Evolutionary conservation across 2,329 filamentous ascomycete genomes (phyloP).

Genomic region (Teratosphaeria epicoccoides): DNA sequence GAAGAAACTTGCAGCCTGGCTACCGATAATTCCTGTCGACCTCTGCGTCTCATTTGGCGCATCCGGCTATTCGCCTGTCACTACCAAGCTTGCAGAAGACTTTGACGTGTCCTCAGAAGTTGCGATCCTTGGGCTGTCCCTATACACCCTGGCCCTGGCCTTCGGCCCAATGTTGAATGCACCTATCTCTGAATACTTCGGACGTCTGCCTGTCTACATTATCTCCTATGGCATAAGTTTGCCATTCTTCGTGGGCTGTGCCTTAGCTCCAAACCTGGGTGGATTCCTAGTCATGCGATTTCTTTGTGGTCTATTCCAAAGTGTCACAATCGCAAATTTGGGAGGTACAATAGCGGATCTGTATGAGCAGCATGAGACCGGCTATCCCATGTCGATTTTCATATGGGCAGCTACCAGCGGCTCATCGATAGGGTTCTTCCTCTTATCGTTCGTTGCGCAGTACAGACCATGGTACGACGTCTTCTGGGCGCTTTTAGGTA

Average conservation of each 20-base stretch:
- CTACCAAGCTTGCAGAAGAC: constrained; percentile 31
- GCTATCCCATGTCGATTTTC: constrained; percentile 34
- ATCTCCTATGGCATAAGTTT: constrained; percentile 32
- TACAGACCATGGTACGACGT: constrained; percentile 8
- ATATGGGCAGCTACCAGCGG: constrained; percentile 32
- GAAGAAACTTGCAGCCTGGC: constrained; percentile 6
- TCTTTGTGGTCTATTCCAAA: constrained; percentile 31
- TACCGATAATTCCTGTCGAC: constrained; percentile 8
- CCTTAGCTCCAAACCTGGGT: constrained; percentile 31
- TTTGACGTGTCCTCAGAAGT: constrained; percentile 32
- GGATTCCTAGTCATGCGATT: constrained; percentile 34
- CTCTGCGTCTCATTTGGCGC: constrained; percentile 29
- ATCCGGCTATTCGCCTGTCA: constrained; percentile 36
- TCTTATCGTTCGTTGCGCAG: constrained; percentile 26
- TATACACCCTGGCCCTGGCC: constrained; percentile 36
- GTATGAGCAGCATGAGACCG: constrained; percentile 34
- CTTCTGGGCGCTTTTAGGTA: constrained; percentile 8
- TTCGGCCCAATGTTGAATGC: constrained; percentile 17
- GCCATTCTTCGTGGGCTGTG: constrained; percentile 32
- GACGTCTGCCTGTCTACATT: constrained; percentile 8
- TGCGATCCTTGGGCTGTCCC: constrained; percentile 34
- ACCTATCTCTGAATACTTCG: constrained; percentile 9
- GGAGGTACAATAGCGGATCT: constrained; percentile 24
- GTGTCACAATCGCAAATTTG: constrained; percentile 32
- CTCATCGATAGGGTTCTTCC: constrained; percentile 33